Evolutionary conservation across 495 filamentous ascomycete species (phyloP).

Genomic region (Tuber brumale): DNA sequence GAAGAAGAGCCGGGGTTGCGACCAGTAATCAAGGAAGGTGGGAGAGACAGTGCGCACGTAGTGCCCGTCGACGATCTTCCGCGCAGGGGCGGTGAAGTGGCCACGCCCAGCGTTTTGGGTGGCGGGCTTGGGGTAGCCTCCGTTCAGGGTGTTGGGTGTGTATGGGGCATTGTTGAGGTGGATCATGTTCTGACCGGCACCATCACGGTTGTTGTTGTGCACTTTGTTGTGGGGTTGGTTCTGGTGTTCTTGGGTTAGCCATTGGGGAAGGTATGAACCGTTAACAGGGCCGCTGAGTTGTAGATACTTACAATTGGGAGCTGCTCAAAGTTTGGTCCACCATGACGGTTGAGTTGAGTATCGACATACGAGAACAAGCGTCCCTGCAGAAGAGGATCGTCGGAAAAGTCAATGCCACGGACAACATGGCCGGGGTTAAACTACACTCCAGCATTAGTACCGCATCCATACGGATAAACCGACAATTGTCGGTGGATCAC

Average conservation of each 20-base stretch:
- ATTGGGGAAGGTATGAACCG: not conserved
- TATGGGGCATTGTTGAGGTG: conserved; percentile 53
- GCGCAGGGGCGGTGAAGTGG: conserved; percentile 65
- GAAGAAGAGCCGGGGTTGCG: conserved; percentile 68
- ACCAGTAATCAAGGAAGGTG: conserved; percentile 69
- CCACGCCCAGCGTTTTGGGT: conserved; percentile 63
- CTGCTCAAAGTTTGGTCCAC: conserved; percentile 70
- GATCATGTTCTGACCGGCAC: conserved; percentile 52
- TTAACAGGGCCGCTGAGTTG: not conserved
- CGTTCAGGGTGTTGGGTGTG: conserved; percentile 62
- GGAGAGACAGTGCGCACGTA: conserved; percentile 56
- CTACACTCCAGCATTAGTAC: conserved; percentile 30
- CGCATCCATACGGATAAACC: not conserved
- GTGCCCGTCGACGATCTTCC: conserved; percentile 47
- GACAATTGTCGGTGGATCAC: not conserved
- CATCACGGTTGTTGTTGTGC: conserved; percentile 72
- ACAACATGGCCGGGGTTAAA: conserved; percentile 59
- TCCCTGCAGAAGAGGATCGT: conserved; percentile 67
- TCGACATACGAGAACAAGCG: conserved; percentile 71
- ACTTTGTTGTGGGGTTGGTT: conserved; percentile 59
- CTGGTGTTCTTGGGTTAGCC: conserved; percentile 15
- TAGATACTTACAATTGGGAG: conserved; percentile 51
- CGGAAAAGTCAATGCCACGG: conserved; percentile 64
- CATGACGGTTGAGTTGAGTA: conserved; percentile 65
- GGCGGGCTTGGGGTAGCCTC: conserved; percentile 59